phyloP scores from a whole-genome alignment of 2,329 filamentous ascomycete species.

The Fusarium praegraminearum region DNA sequence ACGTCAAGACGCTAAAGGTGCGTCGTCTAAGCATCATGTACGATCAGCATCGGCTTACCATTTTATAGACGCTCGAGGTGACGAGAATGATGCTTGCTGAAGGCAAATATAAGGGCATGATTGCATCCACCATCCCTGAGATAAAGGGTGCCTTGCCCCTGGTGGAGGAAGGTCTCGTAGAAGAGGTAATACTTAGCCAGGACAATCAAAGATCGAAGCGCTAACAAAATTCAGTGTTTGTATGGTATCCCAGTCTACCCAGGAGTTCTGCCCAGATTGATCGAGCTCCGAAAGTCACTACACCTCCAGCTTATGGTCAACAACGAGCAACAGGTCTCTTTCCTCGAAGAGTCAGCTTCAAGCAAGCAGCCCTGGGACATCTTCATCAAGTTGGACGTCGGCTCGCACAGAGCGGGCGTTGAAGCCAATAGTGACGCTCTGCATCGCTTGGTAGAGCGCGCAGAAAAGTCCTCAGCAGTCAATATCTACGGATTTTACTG shows the following conservation, averaged over 20 bases:
- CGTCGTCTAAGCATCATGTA: accelerated
- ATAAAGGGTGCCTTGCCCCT: slow-evolving; percentile 55
- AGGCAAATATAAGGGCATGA: slow-evolving; percentile 53
- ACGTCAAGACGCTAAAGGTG: slow-evolving; percentile 61
- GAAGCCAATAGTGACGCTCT: slow-evolving; percentile 45
- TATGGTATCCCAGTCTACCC: slow-evolving; percentile 57
- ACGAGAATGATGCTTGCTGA: slow-evolving; percentile 57
- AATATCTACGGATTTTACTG: slow-evolving; percentile 55
- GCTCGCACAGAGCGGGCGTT: slow-evolving; percentile 53
- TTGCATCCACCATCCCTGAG: slow-evolving; percentile 57
- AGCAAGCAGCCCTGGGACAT: slow-evolving; percentile 49
- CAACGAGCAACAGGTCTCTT: slow-evolving; percentile 51
- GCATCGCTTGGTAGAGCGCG: slow-evolving; percentile 45
- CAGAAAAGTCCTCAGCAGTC: slow-evolving; percentile 47
- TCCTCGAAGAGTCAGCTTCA: slow-evolving; percentile 44
- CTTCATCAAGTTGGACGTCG: slow-evolving; percentile 55
- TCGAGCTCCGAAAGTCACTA: slow-evolving; percentile 46
- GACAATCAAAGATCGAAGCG: not conserved
- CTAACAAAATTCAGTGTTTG: slow-evolving; percentile 45
- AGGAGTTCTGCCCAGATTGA: slow-evolving; percentile 50
- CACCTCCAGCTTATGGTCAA: slow-evolving; percentile 55
- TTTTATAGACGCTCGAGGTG: slow-evolving; percentile 50
- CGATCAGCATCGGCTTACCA: not conserved
- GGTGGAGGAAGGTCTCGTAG: slow-evolving; percentile 54
- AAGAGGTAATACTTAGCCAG: slow-evolving; percentile 50